Conservation (phyloP, 345 rosid genomes). For the Camelina neglecta region DNA sequence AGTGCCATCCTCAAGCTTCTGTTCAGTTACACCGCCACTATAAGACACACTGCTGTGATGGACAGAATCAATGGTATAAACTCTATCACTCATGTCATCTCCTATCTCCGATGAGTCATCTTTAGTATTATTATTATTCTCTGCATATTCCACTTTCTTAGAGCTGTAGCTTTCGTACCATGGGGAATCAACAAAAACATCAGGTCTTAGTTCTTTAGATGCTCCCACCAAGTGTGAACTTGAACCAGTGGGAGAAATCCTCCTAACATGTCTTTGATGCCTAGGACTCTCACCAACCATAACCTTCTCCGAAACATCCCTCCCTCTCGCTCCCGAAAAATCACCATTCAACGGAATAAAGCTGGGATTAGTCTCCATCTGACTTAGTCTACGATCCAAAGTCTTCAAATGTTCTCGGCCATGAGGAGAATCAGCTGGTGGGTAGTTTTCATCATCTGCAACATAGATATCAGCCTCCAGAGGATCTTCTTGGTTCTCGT, state of each 20-base stretch:
- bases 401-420: constrained; percentile 61
- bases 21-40: constrained; percentile 20
- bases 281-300: constrained; percentile 78
- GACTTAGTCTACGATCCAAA: constrained; percentile 68
- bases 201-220: constrained; percentile 54
- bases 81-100: constrained; percentile 79
- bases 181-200: constrained; percentile 61
- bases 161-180: constrained; percentile 46
- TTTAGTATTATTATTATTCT: constrained; percentile 52
- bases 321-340: constrained; percentile 47
- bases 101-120: constrained; percentile 68
- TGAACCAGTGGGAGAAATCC: constrained; percentile 59
- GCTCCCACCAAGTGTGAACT: constrained; percentile 53
- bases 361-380: constrained; percentile 75
- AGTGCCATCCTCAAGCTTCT: constrained; percentile 27
- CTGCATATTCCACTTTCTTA: constrained; percentile 60
- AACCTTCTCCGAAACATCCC: constrained; percentile 65
- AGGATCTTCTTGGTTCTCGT: constrained; percentile 55
- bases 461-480: constrained; percentile 59
- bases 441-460: constrained; percentile 78
- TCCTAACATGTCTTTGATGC: constrained; percentile 58
- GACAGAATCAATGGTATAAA: constrained; percentile 81
- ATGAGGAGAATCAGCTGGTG: constrained; percentile 71
- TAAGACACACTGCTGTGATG: constrained; percentile 42
- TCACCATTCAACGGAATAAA: constrained; percentile 57